These are phyloP conservation scores for Pulveroboletus sp. DNA, from an alignment of 768 basidiomycete species.

Conservation along the genomic window DNA sequence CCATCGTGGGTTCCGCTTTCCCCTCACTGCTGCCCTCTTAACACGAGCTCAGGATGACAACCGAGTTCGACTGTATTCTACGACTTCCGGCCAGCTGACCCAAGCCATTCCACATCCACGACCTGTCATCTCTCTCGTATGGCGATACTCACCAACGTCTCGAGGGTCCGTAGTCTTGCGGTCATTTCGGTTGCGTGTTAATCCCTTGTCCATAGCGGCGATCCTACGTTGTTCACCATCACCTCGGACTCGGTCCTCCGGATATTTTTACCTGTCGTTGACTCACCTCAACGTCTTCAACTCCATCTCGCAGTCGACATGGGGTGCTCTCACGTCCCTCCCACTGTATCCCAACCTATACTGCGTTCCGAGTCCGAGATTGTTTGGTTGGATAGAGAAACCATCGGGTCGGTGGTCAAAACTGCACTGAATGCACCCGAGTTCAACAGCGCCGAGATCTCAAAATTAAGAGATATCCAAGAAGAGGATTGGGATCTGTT, in stretches of 20 bases:
- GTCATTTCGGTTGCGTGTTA: background rate
- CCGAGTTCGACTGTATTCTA: constrained; percentile 62
- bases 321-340: constrained; percentile 52
- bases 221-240: constrained; percentile 77
- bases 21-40: constrained; percentile 7
- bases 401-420: constrained; percentile 48
- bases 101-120: constrained; percentile 72
- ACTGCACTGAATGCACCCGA: constrained; percentile 37
- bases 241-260: constrained; percentile 80
- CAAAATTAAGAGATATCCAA: constrained; percentile 56
- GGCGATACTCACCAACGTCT: constrained; percentile 67
- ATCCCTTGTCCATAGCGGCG: constrained; percentile 46
- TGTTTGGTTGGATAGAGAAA: constrained; percentile 67
- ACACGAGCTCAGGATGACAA: constrained; percentile 46
- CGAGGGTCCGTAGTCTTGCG: constrained; percentile 47
- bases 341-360: constrained; percentile 29
- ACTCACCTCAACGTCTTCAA: constrained; percentile 79
- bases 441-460: constrained; percentile 15
- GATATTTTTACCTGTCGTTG: constrained; percentile 84
- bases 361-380: constrained; percentile 42
- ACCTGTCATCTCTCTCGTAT: constrained; percentile 63
- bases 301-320: constrained; percentile 77
- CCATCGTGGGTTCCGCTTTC: constrained; percentile 41
- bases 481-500: constrained; percentile 80
- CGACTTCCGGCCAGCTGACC: constrained; percentile 63